A percentile compares a stretch with the other conserved stretches of the same genome.
Conservation (phyloP, 371 early-diverging fungal species). For the Syncephalastrum sp. region DNA sequence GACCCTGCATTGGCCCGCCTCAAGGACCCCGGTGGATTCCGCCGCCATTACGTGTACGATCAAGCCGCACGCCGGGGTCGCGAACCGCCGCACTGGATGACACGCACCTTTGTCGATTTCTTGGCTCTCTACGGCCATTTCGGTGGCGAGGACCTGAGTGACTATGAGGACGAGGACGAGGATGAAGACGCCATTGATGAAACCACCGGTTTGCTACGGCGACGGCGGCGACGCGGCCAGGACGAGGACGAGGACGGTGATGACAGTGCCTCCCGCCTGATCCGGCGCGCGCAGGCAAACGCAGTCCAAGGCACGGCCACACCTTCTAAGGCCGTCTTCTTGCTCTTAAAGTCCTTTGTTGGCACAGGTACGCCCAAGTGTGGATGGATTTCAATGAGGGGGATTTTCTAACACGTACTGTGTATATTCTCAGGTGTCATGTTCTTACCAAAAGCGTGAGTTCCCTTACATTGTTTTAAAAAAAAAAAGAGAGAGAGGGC, state of each 20-base stretch:
- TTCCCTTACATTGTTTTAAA: conserved; percentile 3
- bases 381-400: background rate
- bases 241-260: conserved; percentile 22
- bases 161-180: conserved; percentile 37
- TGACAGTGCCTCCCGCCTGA: conserved; percentile 47
- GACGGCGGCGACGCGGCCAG: conserved; percentile 12
- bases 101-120: conserved; percentile 90
- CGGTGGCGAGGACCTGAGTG: conserved; percentile 70
- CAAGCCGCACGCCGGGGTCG: conserved; percentile 72
- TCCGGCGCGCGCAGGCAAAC: conserved; percentile 55
- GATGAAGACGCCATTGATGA: conserved; percentile 21
- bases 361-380: conserved; percentile 56
- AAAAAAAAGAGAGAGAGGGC: background rate
- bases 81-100: conserved; percentile 69
- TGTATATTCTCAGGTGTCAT: conserved; percentile 57
- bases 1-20: conserved; percentile 45
- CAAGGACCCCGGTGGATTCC: conserved; percentile 85
- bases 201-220: conserved; percentile 12
- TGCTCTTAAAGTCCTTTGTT: conserved; percentile 85
- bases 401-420: background rate
- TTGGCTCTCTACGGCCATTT: conserved; percentile 93
- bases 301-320: conserved; percentile 76
- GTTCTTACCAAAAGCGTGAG: conserved; percentile 67
- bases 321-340: conserved; percentile 79
- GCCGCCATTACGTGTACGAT: conserved; percentile 81